phyloP scores from a whole-genome alignment of 2,329 filamentous ascomycete species.

The Pyrenochaeta sp. region DNA sequence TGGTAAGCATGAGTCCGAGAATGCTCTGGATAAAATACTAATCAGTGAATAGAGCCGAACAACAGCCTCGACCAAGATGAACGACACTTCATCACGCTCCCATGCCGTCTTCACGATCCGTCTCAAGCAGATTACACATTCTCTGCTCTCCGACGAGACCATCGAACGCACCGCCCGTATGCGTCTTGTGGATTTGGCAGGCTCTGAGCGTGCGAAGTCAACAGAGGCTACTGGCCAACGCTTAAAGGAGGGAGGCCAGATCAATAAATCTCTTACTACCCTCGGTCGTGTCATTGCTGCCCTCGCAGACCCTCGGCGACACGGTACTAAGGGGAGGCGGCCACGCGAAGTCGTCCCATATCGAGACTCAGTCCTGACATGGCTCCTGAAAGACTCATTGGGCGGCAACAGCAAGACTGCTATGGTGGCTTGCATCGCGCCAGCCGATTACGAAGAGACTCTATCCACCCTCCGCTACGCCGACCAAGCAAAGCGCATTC shows the following conservation, averaged over 20 bases:
- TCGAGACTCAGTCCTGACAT: conserved; percentile 82
- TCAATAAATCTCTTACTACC: conserved; percentile 98
- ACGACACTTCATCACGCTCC: conserved; percentile 94
- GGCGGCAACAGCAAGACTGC: conserved; percentile 98
- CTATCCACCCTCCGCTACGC: conserved; percentile 95
- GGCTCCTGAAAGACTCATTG: conserved; percentile 94
- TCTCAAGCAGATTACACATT: conserved; percentile 97
- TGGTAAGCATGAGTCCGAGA: conserved; percentile 41
- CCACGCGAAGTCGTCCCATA: conserved; percentile 81
- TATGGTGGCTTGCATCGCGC: conserved; percentile 98
- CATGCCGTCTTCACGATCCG: conserved; percentile 98
- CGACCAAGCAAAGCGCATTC: conserved; percentile 96
- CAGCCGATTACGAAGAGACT: conserved; percentile 96
- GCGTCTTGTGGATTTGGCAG: conserved; percentile 91
- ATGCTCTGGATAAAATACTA: conserved; percentile 7
- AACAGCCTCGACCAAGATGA: conserved; percentile 96
- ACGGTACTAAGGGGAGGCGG: conserved; percentile 51
- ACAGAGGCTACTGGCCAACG: conserved; percentile 94
- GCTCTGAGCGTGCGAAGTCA: conserved; percentile 91
- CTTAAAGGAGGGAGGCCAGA: conserved; percentile 93
- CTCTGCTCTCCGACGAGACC: conserved; percentile 96
- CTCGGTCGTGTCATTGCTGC: conserved; percentile 95
- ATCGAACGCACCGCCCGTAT: conserved; percentile 95
- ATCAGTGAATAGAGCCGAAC: conserved; percentile 70
- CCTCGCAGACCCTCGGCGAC: conserved; percentile 73